A percentile compares a stretch with the other conserved stretches of the same genome.
Evolutionary conservation across 805 yeast genomes (phyloP).

Genomic region (Kluyveromyces aestuarii): DNA sequence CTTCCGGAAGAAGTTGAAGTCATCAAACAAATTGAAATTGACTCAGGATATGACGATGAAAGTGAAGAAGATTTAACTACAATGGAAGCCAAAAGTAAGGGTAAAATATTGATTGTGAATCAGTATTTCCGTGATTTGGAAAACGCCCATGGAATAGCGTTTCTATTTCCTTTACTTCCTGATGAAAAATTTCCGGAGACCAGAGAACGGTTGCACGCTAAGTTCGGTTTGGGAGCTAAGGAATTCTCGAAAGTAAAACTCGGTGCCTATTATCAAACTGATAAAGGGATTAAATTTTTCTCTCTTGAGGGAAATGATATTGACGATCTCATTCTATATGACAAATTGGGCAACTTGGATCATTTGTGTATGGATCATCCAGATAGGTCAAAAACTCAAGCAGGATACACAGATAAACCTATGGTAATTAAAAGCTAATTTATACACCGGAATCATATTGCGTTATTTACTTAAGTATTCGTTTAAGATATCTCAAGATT

Average conservation of each 20-base stretch:
- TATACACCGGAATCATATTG: background rate
- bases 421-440: constrained; percentile 41
- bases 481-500: background rate
- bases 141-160: constrained; percentile 75
- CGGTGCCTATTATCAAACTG: constrained; percentile 26
- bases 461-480: background rate
- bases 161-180: constrained; percentile 61
- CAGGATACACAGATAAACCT: constrained; percentile 44
- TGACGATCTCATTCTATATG: constrained; percentile 39
- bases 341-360: constrained; percentile 41
- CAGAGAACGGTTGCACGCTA: constrained; percentile 53
- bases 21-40: constrained; percentile 16
- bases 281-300: constrained; percentile 29
- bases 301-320: constrained; percentile 38
- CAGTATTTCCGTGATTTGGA: constrained; percentile 69
- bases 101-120: constrained; percentile 52
- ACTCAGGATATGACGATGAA: constrained; percentile 13
- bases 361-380: constrained; percentile 80
- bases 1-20: constrained; percentile 33
- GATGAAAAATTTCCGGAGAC: constrained; percentile 59
- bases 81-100: constrained; percentile 14
- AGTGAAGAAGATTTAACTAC: constrained; percentile 19
- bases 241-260: constrained; percentile 72
- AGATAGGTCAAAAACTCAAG: constrained; percentile 59
- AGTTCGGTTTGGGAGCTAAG: constrained; percentile 67